Evolutionary conservation across 1,284 basidiomycete genomes (phyloP).

Genomic region (Trichosporon sp.): DNA sequence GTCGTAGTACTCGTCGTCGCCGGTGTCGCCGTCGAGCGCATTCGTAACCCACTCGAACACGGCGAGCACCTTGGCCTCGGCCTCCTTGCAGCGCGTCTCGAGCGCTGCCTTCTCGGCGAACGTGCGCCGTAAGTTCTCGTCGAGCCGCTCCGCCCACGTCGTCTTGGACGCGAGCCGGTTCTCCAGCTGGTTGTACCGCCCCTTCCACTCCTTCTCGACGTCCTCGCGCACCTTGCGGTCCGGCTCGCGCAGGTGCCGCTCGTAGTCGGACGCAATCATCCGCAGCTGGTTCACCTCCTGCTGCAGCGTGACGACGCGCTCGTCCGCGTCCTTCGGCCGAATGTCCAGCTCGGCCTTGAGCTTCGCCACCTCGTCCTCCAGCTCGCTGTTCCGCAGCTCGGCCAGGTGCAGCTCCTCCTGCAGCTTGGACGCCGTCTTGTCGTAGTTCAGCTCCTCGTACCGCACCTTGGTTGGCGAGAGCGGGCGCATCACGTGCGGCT

Average conservation of each 20-base stretch:
- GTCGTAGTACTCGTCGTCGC: not conserved
- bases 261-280: constrained; percentile 48
- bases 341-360: constrained; percentile 52
- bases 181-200: constrained; percentile 60
- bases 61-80: constrained; percentile 39
- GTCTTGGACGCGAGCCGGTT: constrained; percentile 54
- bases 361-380: constrained; percentile 66
- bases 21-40: constrained; percentile 18
- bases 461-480: constrained; percentile 69
- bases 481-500: constrained; percentile 55
- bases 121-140: constrained; percentile 41
- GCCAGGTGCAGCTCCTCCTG: constrained; percentile 79
- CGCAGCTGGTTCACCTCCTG: constrained; percentile 42
- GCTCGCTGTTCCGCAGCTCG: constrained; percentile 66
- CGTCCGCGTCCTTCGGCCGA: constrained; percentile 38
- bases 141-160: constrained; percentile 44
- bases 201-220: constrained; percentile 71
- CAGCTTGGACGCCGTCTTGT: constrained; percentile 70
- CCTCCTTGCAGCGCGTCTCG: constrained; percentile 32
- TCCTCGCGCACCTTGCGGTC: constrained; percentile 68
- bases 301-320: constrained; percentile 42
- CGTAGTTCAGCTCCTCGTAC: constrained; percentile 59
- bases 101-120: constrained; percentile 35
- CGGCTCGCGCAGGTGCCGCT: constrained; percentile 61
- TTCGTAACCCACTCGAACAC: constrained; percentile 44